Base-by-base conservation (phyloP, 2,329 filamentous ascomycete species). In the Emmonsiellopsis sp. region DNA sequence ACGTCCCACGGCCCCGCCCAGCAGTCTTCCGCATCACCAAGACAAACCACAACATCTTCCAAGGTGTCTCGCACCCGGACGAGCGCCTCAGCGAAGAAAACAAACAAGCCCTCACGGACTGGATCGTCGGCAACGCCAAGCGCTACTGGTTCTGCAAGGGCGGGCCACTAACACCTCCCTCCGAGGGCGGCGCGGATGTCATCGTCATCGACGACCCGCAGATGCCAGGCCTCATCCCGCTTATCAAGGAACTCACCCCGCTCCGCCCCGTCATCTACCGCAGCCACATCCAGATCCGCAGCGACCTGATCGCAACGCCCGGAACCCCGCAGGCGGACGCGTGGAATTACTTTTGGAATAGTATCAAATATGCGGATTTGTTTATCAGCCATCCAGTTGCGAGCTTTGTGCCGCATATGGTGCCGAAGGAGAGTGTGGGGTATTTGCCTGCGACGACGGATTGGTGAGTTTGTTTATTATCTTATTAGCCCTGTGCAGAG, bases 31-130 rank as follows among this genome's bases (percentile, higher is more conserved):
- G 87, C 49, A 85, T 88, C 68, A 93, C 88, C 60, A 93, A 93
- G 72, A 90, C 86, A 59, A 86, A 90, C 61, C 88, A 93, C 79
- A 93, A 93, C 69, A 91, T 92, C 58, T 81, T 93, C 2, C 88
- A 93, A 70, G 88, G 87, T 7, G 87, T 91, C 42, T 82, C 83
- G 42, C 74, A 77, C 31, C 79, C 82, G 0, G 78, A 80, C 2
- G 79, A 87, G 60, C 78, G 81, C n/a, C 75, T 92, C 34, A 81
- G 77, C 0, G 60, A 74, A 1, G 78, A 85, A 2, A 80, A 87
- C 54, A 82, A 84, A 61, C 66, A 72, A 1, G 70, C 74, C n/a
- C 80, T 92, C 50, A 78, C 78, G 8, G 78, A 83, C 46, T 93
- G 88, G 88, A 84, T 87, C 53, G 71, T 76, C 10, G 80, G 86